phyloP scores from a whole-genome alignment of 176 grass and related monocot genomes.

The barley (Hordeum vulgare) region DNA sequence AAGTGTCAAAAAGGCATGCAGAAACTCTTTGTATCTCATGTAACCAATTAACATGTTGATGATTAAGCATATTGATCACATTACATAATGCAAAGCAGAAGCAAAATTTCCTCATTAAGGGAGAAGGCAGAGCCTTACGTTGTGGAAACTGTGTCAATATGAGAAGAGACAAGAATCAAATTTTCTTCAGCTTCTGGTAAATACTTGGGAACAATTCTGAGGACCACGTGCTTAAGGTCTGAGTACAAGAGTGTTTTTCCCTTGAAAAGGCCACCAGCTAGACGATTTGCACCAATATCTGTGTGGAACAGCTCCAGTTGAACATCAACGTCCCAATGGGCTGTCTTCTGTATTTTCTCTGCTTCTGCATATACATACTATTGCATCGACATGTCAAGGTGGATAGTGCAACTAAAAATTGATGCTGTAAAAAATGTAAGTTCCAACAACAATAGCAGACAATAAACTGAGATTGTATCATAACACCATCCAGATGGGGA shows the following conservation, averaged over 20 bases:
- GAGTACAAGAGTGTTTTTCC: slow-evolving; percentile 93
- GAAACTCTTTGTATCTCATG: neutral
- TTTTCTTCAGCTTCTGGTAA: slow-evolving; percentile 76
- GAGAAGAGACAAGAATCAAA: slow-evolving; percentile 90
- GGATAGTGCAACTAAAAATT: slow-evolving; percentile 15
- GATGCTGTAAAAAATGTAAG: slow-evolving; percentile 4
- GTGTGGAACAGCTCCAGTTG: slow-evolving; percentile 90
- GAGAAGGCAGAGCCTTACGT: slow-evolving; percentile 43
- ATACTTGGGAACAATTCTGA: slow-evolving; percentile 95
- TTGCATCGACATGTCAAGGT: slow-evolving; percentile 49
- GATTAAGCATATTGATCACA: neutral
- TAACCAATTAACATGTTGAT: neutral
- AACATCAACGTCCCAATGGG: slow-evolving; percentile 99
- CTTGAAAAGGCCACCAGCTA: slow-evolving; percentile 67
- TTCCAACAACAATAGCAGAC: slow-evolving; percentile 3
- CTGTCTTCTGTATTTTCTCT: slow-evolving; percentile 88
- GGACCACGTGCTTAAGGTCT: slow-evolving; percentile 85
- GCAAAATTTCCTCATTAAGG: neutral
- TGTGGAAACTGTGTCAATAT: slow-evolving; percentile 94
- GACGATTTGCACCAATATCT: slow-evolving; percentile 62
- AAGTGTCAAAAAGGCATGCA: neutral
- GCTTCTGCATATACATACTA: slow-evolving; percentile 98
- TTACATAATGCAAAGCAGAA: neutral
- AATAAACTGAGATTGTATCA: slow-evolving; percentile 5
- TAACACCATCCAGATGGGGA: neutral